Base-by-base conservation (phyloP, 2,329 filamentous ascomycete species). In the Coniochaeta pulveracea region DNA sequence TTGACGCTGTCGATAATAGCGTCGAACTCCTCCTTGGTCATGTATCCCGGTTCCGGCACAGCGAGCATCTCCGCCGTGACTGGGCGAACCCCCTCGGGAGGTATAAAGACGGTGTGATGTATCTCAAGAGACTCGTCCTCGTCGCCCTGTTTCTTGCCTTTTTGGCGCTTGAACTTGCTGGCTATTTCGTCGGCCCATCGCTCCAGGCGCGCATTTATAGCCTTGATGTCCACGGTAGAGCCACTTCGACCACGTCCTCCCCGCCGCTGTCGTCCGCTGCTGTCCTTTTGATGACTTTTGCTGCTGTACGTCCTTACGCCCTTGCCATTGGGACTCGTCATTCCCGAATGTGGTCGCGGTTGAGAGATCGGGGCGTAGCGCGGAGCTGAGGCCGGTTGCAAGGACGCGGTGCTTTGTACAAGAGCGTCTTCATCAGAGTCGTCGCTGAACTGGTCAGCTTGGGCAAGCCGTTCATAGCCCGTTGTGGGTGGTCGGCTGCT, bases 171-270 rank as follows among this genome's bases (percentile, higher is more conserved):
- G 70, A 98, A 96, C 48, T 93, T 91, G 45, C 85, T 83, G 19
- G 91, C 88, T 49, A 98, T 96, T 60, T 98, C 91, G 47, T 96
- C 91, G 11, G 91, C 91, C 91, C 91, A 98, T 52, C 84, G 72
- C 60, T 98, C 91, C 17, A 98, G 64, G 16, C 91, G 73, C 38
- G 89, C 88, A 57, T 98, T 98, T 59, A 98, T 96, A 39, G 91
- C 91, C 55, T 96, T 96, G 52, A 98, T 83, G 51, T 98, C 91
- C 12, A 98, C 89, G 3, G 88, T 89, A 14, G 85, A 85, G 47
- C 88, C 91, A 51, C 84, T 82, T 44, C 54, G 69, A 46, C 50
- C 59, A 46, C 61, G 64, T 51, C 47, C 61, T 46, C 59, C 58
- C 42, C 64, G 60, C 46, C 63, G 64, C 23, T 31, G 24, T 3